Base-by-base conservation (phyloP, 306 rosid species). In the Cercis canadensis region DNA sequence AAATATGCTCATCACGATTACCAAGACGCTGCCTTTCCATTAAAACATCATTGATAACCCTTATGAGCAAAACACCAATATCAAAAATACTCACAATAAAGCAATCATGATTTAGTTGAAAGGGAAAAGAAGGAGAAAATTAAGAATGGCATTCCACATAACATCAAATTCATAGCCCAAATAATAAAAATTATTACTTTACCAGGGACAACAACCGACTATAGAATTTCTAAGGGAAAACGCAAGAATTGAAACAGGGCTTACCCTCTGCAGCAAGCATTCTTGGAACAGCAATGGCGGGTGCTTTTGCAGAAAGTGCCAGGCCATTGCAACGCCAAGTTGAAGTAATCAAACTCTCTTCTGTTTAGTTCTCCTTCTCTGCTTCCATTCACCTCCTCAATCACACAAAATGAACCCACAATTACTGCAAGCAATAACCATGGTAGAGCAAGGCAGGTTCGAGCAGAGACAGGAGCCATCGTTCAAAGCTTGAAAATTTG, bases 341-440 rank as follows among this genome's bases (percentile, higher is more conserved):
- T 76, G 70, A 88, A 90, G 86, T 93, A 93, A 69, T 93, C 98
- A 78, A 93, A 93, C 62, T 93, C 98, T 65, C 97, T 87, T 76
- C 80, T 93, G 8, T 14, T 1, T 19, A 15, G 13, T 39, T 52
- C 75, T 6, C 56, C 70, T 40, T 11, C 66, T 12, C 70, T 57
- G 55, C 43, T 36, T 56, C 70, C 69, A 24, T 45, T 7, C 41
- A 47, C 34, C 4, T 19, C 81, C 37, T 66, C 78, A 0, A 45
- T 45, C 6, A 46, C 24, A 13, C 47, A 59, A 9, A 70, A 0
- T 18, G 79, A 62, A 49, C 65, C 69, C 40, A 34, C 36, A 2
- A 56, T 39, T 8, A 75, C 9, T 17, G 57, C 53, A 19, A 65
- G 73, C 12, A 72, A 37, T 8, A 70, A 67, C 39, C 70, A 45